Percentiles rank a stretch among this genome's conserved stretches.
phyloP scores from a whole-genome alignment of 305 asterid genomes.

The Fraxinus sp. region DNA sequence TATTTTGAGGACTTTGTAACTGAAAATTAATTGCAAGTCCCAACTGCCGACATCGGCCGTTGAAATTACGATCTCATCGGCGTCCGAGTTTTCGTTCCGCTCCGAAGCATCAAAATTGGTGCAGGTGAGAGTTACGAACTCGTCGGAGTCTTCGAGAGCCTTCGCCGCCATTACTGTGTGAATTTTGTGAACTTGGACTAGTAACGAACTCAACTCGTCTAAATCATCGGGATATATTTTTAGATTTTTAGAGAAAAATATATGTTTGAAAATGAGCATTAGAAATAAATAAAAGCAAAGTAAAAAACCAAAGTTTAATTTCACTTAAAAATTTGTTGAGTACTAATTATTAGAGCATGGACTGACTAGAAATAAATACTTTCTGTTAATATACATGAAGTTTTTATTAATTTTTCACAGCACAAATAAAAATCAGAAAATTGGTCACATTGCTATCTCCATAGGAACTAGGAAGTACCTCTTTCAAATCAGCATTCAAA shows the following conservation, averaged over 20 bases:
- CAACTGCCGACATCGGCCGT: constrained; percentile 52
- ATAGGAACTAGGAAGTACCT: no score
- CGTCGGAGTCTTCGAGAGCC: constrained; percentile 26
- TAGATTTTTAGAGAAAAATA: no score
- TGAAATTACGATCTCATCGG: constrained; percentile 44
- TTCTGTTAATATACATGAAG: neutral
- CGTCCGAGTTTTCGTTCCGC: constrained; percentile 27
- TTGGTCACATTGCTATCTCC: neutral
- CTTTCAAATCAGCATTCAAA: no score
- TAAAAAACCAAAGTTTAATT: neutral
- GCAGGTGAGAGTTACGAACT: constrained; percentile 47
- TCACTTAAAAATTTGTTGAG: neutral
- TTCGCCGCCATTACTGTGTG: constrained; percentile 38
- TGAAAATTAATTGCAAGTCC: constrained; percentile 54
- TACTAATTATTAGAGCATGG: neutral
- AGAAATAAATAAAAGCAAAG: no score
- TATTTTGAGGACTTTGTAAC: constrained; percentile 45
- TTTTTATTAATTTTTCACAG: neutral
- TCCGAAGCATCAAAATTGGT: constrained; percentile 28
- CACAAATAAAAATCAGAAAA: neutral
- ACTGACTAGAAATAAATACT: neutral
- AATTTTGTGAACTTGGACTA: neutral
- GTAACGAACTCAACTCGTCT: neutral
- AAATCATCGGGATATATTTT: neutral
- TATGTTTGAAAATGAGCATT: no score